These are phyloP conservation scores for Leccinum solheimii DNA, from an alignment of 1,284 basidiomycete species.

Conservation along the genomic window DNA sequence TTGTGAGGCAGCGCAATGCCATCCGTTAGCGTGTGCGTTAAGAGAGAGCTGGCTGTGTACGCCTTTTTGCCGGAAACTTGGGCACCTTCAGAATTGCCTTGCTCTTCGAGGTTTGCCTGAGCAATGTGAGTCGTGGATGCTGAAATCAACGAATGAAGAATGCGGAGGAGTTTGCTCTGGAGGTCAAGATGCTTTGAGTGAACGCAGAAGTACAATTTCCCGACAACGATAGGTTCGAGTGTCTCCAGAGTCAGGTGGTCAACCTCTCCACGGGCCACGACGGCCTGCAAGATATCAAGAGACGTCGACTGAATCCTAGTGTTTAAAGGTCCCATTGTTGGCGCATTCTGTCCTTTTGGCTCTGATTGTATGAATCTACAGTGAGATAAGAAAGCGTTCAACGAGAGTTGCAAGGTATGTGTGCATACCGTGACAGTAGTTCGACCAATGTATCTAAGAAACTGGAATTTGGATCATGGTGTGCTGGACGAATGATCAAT, in stretches of 20 bases:
- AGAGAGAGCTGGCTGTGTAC: slow-evolving; percentile 63
- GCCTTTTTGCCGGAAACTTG: slow-evolving; percentile 24
- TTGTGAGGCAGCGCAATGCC: slow-evolving; percentile 74
- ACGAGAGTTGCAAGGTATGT: not conserved
- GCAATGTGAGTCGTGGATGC: slow-evolving; percentile 43
- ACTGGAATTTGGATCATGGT: slow-evolving; percentile 55
- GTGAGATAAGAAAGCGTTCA: slow-evolving; percentile 1
- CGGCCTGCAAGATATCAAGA: slow-evolving; percentile 80
- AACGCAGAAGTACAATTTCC: slow-evolving; percentile 75
- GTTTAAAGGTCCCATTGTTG: slow-evolving; percentile 63
- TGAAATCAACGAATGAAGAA: slow-evolving; percentile 84
- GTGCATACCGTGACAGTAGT: slow-evolving; percentile 62
- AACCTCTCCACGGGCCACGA: slow-evolving; percentile 80
- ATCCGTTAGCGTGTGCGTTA: slow-evolving; percentile 79
- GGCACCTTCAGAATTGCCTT: slow-evolving; percentile 31
- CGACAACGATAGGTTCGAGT: slow-evolving; percentile 72
- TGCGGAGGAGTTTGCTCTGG: slow-evolving; percentile 91
- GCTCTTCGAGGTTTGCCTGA: slow-evolving; percentile 30
- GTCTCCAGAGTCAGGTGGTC: slow-evolving; percentile 57
- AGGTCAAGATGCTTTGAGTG: slow-evolving; percentile 73
- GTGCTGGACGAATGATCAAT: slow-evolving; percentile 41
- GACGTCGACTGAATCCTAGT: slow-evolving; percentile 68
- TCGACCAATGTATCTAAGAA: slow-evolving; percentile 78
- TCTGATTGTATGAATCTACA: slow-evolving; percentile 77
- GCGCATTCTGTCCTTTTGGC: slow-evolving; percentile 48